A percentile compares a stretch with the other conserved stretches of the same genome.
Conservation (phyloP, 441 rosid species). For the Lepidium campestre region DNA sequence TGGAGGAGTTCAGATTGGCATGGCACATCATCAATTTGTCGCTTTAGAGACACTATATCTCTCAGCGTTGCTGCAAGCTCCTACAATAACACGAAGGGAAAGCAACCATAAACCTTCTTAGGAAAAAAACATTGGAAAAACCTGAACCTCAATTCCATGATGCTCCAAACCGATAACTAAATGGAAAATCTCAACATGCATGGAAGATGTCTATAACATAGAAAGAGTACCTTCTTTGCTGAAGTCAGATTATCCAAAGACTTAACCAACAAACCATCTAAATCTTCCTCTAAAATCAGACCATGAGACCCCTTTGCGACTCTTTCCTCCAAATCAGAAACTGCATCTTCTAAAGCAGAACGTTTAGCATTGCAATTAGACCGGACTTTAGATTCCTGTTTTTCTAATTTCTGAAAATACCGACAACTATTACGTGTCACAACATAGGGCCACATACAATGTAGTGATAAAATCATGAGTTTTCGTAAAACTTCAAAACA, state of each 20-base stretch:
- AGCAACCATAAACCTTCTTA: not conserved
- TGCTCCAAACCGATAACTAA: slow-evolving; percentile 7
- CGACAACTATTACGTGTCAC: slow-evolving; percentile 4
- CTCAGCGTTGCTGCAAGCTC: slow-evolving; percentile 58
- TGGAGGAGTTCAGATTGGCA: slow-evolving; percentile 71
- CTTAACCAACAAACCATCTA: slow-evolving; percentile 34
- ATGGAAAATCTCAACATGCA: not conserved
- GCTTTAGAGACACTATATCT: slow-evolving; percentile 48
- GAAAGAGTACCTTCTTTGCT: slow-evolving; percentile 49
- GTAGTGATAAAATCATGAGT: not conserved
- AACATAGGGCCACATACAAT: not conserved
- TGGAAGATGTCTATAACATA: not conserved
- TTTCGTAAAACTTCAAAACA: not conserved
- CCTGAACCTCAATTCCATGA: not conserved
- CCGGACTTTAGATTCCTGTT: slow-evolving; percentile 41
- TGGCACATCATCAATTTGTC: slow-evolving; percentile 63
- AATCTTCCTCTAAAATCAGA: slow-evolving; percentile 31
- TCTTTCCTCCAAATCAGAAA: slow-evolving; percentile 44
- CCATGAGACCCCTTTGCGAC: slow-evolving; percentile 31
- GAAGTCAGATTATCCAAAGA: slow-evolving; percentile 43
- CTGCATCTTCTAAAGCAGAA: slow-evolving; percentile 42
- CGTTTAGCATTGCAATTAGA: slow-evolving; percentile 31
- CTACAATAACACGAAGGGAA: slow-evolving; percentile 27
- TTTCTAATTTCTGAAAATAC: slow-evolving; percentile 41
- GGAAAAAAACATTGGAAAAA: not conserved